phyloP scores from a whole-genome alignment of 495 filamentous ascomycete genomes.

The Articulospora tetracladia region DNA sequence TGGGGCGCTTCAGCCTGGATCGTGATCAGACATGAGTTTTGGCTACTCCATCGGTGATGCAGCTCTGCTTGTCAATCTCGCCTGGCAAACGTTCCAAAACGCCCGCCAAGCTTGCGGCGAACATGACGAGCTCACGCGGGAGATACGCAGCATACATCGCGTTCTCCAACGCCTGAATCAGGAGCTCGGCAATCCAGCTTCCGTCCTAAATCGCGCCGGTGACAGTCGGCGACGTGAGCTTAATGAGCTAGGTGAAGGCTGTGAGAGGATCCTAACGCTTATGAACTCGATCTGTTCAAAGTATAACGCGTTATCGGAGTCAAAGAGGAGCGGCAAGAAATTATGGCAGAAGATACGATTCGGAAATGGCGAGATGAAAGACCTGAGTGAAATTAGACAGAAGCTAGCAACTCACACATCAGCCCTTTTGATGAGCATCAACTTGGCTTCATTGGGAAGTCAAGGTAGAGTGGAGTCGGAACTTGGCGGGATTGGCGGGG shows the following conservation, averaged over 20 bases:
- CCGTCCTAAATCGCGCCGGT: neutral
- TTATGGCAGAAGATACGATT: constrained; percentile 12
- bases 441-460: neutral
- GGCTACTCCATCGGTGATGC: constrained; percentile 19
- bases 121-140: constrained; percentile 21
- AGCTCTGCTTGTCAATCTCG: constrained; percentile 13
- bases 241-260: neutral
- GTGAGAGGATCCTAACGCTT: neutral
- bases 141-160: constrained; percentile 9
- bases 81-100: constrained; percentile 11
- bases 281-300: constrained; percentile 1
- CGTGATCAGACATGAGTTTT: constrained; percentile 16
- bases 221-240: neutral
- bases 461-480: neutral
- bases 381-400: constrained; percentile 13
- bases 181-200: neutral
- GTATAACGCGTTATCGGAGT: constrained; percentile 12
- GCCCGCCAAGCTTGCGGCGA: constrained; percentile 18
- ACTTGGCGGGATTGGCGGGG: neutral
- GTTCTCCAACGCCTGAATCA: neutral
- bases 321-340: constrained; percentile 4
- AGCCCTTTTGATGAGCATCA: too few relatives aligned
- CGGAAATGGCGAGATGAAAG: constrained; percentile 8
- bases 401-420: too few relatives aligned
- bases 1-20: too few relatives aligned